Percentiles rank a stretch among this genome's conserved stretches.
These are phyloP conservation scores for Epichloe uncinata DNA, from an alignment of 2,329 filamentous ascomycete genomes.

Conservation along the genomic window DNA sequence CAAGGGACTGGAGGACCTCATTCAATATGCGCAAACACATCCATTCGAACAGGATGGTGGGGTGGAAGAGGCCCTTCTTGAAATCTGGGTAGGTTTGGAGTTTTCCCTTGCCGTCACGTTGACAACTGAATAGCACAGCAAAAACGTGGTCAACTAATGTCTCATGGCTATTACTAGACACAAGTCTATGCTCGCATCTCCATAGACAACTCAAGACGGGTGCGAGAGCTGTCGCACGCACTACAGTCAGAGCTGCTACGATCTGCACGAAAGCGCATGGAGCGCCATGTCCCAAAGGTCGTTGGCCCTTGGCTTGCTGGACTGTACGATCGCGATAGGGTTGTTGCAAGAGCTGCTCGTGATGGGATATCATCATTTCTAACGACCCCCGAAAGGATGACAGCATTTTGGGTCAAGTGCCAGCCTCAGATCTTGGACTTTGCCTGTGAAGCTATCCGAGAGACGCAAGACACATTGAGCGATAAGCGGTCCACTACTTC, in stretches of 20 bases:
- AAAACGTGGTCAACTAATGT: neutral
- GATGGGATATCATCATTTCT: slow-evolving; percentile 68
- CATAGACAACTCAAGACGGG: slow-evolving; percentile 77
- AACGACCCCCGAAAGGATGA: slow-evolving; percentile 61
- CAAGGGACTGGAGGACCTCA: slow-evolving; percentile 78
- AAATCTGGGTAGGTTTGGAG: slow-evolving; percentile 59
- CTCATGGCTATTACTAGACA: slow-evolving; percentile 37
- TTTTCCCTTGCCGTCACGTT: neutral
- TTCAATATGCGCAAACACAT: slow-evolving; percentile 45
- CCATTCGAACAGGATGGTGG: slow-evolving; percentile 42
- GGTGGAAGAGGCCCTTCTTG: slow-evolving; percentile 68
- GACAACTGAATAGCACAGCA: neutral
- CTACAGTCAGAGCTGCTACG: slow-evolving; percentile 52
- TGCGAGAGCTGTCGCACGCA: slow-evolving; percentile 73
- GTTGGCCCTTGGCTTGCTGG: slow-evolving; percentile 88
- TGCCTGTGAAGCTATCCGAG: slow-evolving; percentile 64
- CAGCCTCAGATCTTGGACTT: slow-evolving; percentile 72
- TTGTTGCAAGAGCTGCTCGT: slow-evolving; percentile 60
- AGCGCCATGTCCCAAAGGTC: slow-evolving; percentile 60
- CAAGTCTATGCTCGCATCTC: slow-evolving; percentile 79
- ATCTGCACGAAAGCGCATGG: slow-evolving; percentile 67
- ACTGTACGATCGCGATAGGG: slow-evolving; percentile 71
- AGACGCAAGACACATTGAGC: slow-evolving; percentile 71
- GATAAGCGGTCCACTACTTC: slow-evolving; percentile 73
- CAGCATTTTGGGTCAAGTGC: slow-evolving; percentile 67